Conservation (phyloP, 257 asterid genomes). For the Leonotis leonurus region DNA sequence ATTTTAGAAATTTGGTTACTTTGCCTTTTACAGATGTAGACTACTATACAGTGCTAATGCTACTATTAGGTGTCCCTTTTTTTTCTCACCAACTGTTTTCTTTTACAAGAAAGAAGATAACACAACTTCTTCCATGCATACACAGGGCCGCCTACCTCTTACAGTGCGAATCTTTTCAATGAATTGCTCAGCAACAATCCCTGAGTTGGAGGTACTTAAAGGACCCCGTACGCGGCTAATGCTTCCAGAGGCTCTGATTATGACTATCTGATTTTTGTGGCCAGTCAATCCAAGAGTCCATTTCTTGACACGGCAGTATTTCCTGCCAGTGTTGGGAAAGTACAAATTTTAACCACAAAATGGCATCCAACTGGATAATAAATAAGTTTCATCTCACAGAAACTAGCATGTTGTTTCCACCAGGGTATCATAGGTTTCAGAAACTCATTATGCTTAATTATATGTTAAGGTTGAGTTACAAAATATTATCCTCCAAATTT, state of each 20-base stretch:
- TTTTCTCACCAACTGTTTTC: conserved; percentile 4
- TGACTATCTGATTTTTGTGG: conserved; percentile 61
- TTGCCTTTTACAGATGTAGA: not conserved
- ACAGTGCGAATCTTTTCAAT: conserved; percentile 80
- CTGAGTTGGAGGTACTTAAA: conserved; percentile 60
- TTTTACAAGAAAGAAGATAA: not conserved
- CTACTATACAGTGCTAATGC: not conserved
- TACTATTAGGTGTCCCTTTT: not conserved
- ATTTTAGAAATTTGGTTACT: not conserved
- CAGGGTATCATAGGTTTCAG: conserved; percentile 1
- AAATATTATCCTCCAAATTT: not conserved
- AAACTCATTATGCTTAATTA: conserved; percentile 1
- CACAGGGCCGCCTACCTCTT: conserved; percentile 46
- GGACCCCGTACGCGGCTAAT: conserved; percentile 73
- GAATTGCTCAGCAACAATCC: conserved; percentile 79
- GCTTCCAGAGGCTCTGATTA: conserved; percentile 95
- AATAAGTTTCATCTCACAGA: not conserved
- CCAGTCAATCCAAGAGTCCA: conserved; percentile 92
- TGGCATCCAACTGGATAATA: not conserved
- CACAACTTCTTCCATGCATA: not conserved
- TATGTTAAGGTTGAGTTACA: conserved; percentile 4
- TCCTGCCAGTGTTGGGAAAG: conserved; percentile 37
- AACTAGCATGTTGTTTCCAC: not conserved
- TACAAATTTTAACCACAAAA: conserved; percentile 3
- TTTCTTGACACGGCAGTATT: conserved; percentile 64